Evolutionary conservation across 306 rosid genomes (phyloP).

Genomic region (Castanea mollissima): DNA sequence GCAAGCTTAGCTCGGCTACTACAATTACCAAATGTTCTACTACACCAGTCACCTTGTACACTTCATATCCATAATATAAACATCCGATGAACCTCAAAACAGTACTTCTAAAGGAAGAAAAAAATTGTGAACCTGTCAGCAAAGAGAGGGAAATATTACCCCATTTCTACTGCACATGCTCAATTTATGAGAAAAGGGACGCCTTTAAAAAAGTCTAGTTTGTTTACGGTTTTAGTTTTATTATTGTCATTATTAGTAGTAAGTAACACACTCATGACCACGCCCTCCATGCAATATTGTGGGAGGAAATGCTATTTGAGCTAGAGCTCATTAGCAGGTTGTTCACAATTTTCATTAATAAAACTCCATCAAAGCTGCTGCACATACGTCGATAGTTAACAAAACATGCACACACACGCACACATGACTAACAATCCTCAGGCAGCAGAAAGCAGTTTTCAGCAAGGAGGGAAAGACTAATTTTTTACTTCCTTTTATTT

Average conservation of each 20-base stretch:
- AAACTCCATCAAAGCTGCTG: background rate
- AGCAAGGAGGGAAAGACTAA: background rate
- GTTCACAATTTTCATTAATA: background rate
- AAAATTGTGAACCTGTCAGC: background rate
- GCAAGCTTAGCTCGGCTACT: conserved; percentile 5
- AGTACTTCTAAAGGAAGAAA: background rate
- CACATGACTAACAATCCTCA: background rate
- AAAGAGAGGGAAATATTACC: background rate
- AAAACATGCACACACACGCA: background rate
- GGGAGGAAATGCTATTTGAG: too few relatives aligned
- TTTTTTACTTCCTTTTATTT: background rate
- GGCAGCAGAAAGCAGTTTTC: background rate
- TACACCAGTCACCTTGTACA: background rate
- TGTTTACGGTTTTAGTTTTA: background rate
- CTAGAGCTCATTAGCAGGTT: too few relatives aligned
- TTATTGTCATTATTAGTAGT: too few relatives aligned
- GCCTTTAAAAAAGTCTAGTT: background rate
- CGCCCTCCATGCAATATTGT: too few relatives aligned
- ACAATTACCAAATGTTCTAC: background rate
- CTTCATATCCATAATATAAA: background rate
- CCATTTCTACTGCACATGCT: background rate
- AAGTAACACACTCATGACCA: too few relatives aligned
- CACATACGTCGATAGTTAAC: background rate
- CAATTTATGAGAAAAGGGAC: background rate
- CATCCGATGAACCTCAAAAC: background rate